phyloP scores from a whole-genome alignment of 495 filamentous ascomycete species.

The Penicillium simplicissimum region DNA sequence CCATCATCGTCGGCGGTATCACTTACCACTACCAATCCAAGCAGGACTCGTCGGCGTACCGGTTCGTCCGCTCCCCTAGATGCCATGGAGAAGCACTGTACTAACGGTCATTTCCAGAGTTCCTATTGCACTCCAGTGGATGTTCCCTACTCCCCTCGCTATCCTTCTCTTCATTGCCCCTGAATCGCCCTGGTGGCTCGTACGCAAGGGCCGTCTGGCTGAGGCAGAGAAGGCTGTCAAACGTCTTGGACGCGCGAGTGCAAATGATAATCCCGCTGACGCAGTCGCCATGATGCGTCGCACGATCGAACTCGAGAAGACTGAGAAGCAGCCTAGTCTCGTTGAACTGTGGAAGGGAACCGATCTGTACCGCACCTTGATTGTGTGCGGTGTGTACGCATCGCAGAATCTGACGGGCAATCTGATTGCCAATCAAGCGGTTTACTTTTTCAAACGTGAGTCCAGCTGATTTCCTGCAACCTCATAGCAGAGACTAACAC shows the following conservation, averaged over 20 bases:
- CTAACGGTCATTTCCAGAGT: conserved; percentile 38
- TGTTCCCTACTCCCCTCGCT: conserved; percentile 44
- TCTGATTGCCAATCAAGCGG: conserved; percentile 31
- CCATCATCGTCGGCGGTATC: conserved; percentile 47
- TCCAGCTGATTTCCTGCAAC: conserved; percentile 17
- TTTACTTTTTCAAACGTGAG: conserved; percentile 34
- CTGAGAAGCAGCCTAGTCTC: conserved; percentile 43
- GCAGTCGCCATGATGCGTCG: conserved; percentile 68
- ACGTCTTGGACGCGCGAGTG: conserved; percentile 34
- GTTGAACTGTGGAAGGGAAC: conserved; percentile 30
- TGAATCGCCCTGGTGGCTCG: conserved; percentile 53
- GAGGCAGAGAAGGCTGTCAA: conserved; percentile 40
- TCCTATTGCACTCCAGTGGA: conserved; percentile 50
- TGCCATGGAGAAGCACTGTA: conserved; percentile 29
- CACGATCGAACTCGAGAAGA: conserved; percentile 63
- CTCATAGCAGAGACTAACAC: conserved; percentile 27
- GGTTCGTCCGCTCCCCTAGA: conserved; percentile 39
- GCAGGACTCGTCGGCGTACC: conserved; percentile 38
- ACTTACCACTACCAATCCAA: conserved; percentile 44
- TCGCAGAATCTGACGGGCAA: conserved; percentile 33
- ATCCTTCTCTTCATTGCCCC: conserved; percentile 46
- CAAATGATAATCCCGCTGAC: conserved; percentile 27
- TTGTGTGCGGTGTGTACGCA: conserved; percentile 34
- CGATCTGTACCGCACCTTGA: conserved; percentile 31
- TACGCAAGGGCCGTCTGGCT: conserved; percentile 44